Conservation (phyloP, 495 filamentous ascomycete genomes). For the Daldinia bambusicola region DNA sequence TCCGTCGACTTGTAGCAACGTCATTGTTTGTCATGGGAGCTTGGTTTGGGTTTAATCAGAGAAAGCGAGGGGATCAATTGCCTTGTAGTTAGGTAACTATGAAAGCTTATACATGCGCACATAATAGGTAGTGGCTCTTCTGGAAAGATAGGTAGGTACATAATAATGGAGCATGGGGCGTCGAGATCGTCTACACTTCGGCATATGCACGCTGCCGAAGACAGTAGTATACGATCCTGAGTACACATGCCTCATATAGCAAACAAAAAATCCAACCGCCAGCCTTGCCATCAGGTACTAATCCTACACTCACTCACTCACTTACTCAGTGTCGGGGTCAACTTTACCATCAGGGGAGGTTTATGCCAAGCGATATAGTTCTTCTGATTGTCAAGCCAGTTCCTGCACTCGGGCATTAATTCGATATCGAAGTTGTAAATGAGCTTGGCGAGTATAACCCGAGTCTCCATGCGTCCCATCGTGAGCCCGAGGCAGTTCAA, state of each 20-base stretch:
- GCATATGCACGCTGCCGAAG: conserved; percentile 13
- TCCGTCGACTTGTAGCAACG: neutral
- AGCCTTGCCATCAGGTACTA: neutral
- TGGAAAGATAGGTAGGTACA: neutral
- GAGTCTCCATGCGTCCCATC: conserved; percentile 60
- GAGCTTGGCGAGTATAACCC: conserved; percentile 59
- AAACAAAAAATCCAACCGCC: neutral
- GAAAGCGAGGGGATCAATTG: too few species aligned
- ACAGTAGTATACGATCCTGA: neutral
- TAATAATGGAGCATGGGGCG: neutral
- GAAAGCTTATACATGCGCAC: neutral
- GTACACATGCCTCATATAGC: neutral
- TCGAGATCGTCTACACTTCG: neutral
- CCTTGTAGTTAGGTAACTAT: neutral
- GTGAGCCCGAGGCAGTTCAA: conserved; percentile 64
- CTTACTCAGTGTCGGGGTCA: conserved; percentile 24
- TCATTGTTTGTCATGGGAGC: neutral
- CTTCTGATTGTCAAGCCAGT: conserved; percentile 45
- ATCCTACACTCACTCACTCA: neutral
- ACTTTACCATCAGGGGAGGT: conserved; percentile 37
- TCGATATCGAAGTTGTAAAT: conserved; percentile 63
- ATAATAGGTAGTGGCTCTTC: neutral
- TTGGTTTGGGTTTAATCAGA: neutral
- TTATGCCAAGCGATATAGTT: conserved; percentile 49
- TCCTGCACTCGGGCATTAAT: conserved; percentile 50